A percentile compares a stretch with the other conserved stretches of the same genome.
Conservation (phyloP, 495 filamentous ascomycete genomes). For the Penicillium ucsense region DNA sequence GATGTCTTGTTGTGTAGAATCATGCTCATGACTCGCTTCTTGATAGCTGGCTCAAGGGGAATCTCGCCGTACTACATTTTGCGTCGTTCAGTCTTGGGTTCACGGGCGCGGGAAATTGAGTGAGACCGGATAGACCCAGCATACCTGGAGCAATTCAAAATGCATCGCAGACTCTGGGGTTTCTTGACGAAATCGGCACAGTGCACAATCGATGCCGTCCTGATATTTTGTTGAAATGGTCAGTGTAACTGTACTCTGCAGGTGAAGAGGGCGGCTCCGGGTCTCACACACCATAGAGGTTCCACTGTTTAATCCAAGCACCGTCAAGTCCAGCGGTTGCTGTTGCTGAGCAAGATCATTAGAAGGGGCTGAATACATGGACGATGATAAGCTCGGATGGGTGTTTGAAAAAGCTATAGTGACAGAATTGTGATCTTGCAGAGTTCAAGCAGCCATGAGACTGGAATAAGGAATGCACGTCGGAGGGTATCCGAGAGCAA, state of each 20-base stretch:
- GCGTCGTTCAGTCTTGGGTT: slow-evolving; percentile 1
- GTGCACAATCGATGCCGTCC: slow-evolving; percentile 43
- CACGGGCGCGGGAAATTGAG: not conserved
- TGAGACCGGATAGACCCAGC: not conserved
- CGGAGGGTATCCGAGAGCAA: too few relatives aligned
- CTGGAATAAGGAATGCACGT: too few relatives aligned
- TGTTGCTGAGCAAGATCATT: not conserved
- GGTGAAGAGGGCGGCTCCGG: not conserved
- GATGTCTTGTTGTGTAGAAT: slow-evolving; percentile 43
- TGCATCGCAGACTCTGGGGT: slow-evolving; percentile 39
- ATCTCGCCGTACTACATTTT: slow-evolving; percentile 26
- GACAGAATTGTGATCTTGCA: too few relatives aligned
- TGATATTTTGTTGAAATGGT: not conserved
- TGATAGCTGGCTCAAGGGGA: slow-evolving; percentile 41
- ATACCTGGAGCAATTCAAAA: slow-evolving; percentile 33
- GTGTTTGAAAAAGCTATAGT: too few relatives aligned
- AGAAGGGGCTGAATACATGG: not conserved
- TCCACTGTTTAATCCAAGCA: slow-evolving; percentile 42
- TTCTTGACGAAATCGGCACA: slow-evolving; percentile 41
- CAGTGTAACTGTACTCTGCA: not conserved
- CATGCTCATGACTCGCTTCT: slow-evolving; percentile 47
- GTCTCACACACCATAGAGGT: slow-evolving; percentile 24
- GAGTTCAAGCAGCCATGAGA: too few relatives aligned
- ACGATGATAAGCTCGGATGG: too few relatives aligned
- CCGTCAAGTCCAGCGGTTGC: slow-evolving; percentile 27